Conservation (phyloP, 805 yeast genomes). For the Scheffersomyces stipitis region DNA sequence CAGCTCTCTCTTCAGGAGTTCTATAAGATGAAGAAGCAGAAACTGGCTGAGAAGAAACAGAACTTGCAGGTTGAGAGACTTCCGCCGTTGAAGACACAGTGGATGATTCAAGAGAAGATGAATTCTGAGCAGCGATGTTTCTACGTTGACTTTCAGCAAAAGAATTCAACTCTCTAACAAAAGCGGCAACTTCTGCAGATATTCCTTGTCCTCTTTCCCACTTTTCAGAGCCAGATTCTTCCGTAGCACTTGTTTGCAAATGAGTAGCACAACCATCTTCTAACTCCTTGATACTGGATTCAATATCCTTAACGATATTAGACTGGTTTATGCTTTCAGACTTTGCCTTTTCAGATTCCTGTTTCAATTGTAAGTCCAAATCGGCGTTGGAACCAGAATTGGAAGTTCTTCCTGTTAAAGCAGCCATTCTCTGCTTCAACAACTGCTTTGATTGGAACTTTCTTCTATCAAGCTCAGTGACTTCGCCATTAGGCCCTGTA, state of each 20-base stretch:
- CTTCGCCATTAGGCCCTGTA: constrained; percentile 82
- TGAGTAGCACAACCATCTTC: constrained; percentile 47
- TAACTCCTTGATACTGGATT: constrained; percentile 64
- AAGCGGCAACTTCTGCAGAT: constrained; percentile 56
- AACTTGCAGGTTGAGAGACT: constrained; percentile 2
- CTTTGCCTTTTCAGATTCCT: constrained; percentile 51
- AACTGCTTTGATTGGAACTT: constrained; percentile 79
- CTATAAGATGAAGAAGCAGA: constrained; percentile 27
- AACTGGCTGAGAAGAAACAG: constrained; percentile 9
- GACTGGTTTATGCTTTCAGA: constrained; percentile 57
- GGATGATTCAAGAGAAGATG: constrained; percentile 1
- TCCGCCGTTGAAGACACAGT: constrained; percentile 7
- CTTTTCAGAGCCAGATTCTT: constrained; percentile 56
- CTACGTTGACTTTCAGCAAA: constrained; percentile 1
- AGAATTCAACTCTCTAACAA: constrained; percentile 56
- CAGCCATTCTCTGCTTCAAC: constrained; percentile 86
- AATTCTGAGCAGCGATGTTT: background rate
- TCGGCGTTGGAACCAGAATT: constrained; percentile 47
- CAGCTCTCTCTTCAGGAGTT: constrained; percentile 68
- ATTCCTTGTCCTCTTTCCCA: constrained; percentile 86
- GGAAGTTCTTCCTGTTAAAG: constrained; percentile 75
- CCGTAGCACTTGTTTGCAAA: constrained; percentile 41
- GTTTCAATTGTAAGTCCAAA: constrained; percentile 53
- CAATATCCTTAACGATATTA: constrained; percentile 67
- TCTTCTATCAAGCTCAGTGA: constrained; percentile 80